Percentiles rank a stretch among this genome's conserved stretches.
These are phyloP conservation scores for Ceratobasidium sp. DNA, from an alignment of 1,284 basidiomycete genomes.

Conservation along the genomic window DNA sequence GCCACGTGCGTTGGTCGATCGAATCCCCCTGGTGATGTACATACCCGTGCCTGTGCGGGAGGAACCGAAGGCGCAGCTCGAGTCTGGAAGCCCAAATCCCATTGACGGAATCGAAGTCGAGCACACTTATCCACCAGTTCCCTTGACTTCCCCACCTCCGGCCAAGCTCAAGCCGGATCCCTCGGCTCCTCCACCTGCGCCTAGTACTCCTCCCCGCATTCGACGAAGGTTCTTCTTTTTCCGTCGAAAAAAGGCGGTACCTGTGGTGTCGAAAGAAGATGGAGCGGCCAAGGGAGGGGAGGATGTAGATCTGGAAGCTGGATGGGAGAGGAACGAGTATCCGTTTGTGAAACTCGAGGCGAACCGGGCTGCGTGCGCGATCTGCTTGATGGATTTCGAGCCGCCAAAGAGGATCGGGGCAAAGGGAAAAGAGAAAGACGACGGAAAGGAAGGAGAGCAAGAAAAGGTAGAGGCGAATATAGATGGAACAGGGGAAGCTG, in stretches of 20 bases:
- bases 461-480: slow-evolving; percentile 59
- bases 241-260: slow-evolving; percentile 48
- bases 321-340: slow-evolving; percentile 68
- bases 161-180: slow-evolving; percentile 62
- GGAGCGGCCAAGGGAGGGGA: slow-evolving; percentile 54
- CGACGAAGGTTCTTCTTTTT: slow-evolving; percentile 49
- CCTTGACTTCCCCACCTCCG: slow-evolving; percentile 5
- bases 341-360: slow-evolving; percentile 80
- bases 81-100: background rate
- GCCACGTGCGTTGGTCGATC: slow-evolving; percentile 75
- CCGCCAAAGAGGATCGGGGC: slow-evolving; percentile 68
- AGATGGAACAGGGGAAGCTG: slow-evolving; percentile 76
- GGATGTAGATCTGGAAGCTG: slow-evolving; percentile 63
- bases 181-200: slow-evolving; percentile 51
- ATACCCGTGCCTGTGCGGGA: slow-evolving; percentile 59
- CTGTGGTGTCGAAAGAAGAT: slow-evolving; percentile 50
- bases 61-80: slow-evolving; percentile 7
- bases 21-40: slow-evolving; percentile 84
- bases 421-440: slow-evolving; percentile 43
- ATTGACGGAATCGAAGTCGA: slow-evolving; percentile 58
- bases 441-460: slow-evolving; percentile 55
- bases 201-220: slow-evolving; percentile 58
- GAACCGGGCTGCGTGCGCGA: slow-evolving; percentile 84
- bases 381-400: slow-evolving; percentile 86
- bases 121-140: slow-evolving; percentile 45